These are phyloP conservation scores for Pseudozyma thailandica DNA, from an alignment of 1,284 basidiomycete genomes.

Conservation along the genomic window DNA sequence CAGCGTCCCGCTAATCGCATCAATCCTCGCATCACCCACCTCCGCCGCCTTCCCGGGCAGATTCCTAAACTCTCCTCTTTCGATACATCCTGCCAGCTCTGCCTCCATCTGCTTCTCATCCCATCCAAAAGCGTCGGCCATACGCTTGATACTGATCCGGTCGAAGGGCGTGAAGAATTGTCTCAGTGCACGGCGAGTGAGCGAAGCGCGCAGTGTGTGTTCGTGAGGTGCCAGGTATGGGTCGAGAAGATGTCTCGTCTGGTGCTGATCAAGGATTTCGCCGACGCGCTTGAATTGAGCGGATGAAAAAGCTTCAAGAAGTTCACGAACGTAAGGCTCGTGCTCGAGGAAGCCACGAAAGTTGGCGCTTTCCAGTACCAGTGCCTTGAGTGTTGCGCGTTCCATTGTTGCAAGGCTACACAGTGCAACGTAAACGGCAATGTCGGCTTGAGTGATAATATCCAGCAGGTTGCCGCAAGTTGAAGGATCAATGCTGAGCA, in stretches of 20 bases:
- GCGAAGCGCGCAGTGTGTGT: conserved; percentile 66
- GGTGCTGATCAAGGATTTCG: conserved; percentile 74
- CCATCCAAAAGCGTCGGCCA: conserved; percentile 86
- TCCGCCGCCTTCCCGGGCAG: conserved; percentile 80
- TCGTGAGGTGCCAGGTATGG: conserved; percentile 76
- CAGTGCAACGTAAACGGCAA: conserved; percentile 83
- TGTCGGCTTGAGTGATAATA: conserved; percentile 80
- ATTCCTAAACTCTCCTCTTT: conserved; percentile 78
- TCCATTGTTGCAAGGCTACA: conserved; percentile 81
- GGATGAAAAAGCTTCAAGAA: conserved; percentile 81
- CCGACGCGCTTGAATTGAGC: conserved; percentile 84
- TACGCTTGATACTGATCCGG: conserved; percentile 79
- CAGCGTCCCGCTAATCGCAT: conserved; percentile 72
- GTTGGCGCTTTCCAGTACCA: conserved; percentile 76
- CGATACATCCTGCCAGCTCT: conserved; percentile 79
- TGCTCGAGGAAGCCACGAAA: conserved; percentile 83
- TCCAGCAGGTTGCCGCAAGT: conserved; percentile 64
- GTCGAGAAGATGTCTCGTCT: conserved; percentile 81
- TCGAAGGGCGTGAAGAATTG: conserved; percentile 84
- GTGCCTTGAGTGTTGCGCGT: conserved; percentile 76
- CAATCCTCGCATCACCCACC: conserved; percentile 81
- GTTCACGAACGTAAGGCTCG: conserved; percentile 83
- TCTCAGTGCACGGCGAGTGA: conserved; percentile 67
- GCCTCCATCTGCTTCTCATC: conserved; percentile 76
- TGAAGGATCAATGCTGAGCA: conserved; percentile 75